Conservation (phyloP, 2,329 filamentous ascomycete genomes). For the Hypoxylon sp. region DNA sequence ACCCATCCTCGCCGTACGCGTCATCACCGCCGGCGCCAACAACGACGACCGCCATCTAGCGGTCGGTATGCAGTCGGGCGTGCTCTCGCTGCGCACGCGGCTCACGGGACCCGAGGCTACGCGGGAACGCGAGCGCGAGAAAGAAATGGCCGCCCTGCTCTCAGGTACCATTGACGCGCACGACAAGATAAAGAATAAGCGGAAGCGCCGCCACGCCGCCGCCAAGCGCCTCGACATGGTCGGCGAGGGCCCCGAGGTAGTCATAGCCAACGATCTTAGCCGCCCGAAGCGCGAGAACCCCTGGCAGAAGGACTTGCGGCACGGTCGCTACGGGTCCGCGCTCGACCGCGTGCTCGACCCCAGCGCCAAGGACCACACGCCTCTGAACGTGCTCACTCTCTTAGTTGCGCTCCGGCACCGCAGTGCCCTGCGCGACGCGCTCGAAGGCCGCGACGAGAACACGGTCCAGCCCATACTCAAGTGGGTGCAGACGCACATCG, state of each 20-base stretch:
- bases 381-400: conserved; percentile 79
- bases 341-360: conserved; percentile 82
- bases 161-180: conserved; percentile 83
- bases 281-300: conserved; percentile 66
- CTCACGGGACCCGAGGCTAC: conserved; percentile 85
- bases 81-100: conserved; percentile 92
- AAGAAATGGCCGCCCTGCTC: conserved; percentile 86
- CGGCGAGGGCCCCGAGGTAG: conserved; percentile 87
- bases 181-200: conserved; percentile 79
- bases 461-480: conserved; percentile 85
- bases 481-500: conserved; percentile 86
- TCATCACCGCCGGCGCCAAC: conserved; percentile 77
- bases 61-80: conserved; percentile 93
- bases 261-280: conserved; percentile 80
- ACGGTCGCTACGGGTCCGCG: conserved; percentile 81
- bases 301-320: conserved; percentile 88
- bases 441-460: conserved; percentile 84
- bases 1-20: conserved; percentile 86
- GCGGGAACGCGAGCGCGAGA: conserved; percentile 81
- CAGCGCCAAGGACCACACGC: conserved; percentile 66
- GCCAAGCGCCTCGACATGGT: conserved; percentile 78
- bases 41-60: conserved; percentile 92
- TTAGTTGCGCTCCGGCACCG: conserved; percentile 89
- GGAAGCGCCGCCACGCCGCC: conserved; percentile 69
- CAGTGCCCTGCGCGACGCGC: conserved; percentile 83